These are phyloP conservation scores for Trichosporon asahii DNA, from an alignment of 1,284 basidiomycete species.

Conservation along the genomic window DNA sequence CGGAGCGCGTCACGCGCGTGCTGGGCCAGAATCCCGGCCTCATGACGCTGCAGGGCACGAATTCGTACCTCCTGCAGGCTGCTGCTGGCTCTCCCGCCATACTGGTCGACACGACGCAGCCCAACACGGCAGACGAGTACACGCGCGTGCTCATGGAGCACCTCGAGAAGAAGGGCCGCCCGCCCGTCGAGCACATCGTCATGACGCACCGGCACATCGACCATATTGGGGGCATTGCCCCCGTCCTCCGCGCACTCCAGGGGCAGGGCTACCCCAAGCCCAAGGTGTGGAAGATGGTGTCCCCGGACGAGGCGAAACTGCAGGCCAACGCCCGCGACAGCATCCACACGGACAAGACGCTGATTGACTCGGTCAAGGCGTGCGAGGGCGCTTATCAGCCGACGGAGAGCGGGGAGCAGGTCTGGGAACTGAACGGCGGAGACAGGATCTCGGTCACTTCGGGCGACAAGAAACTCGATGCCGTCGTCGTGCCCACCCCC, in stretches of 20 bases:
- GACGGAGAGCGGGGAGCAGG: not conserved
- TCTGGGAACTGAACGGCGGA: not conserved
- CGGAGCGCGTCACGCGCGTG: conserved; percentile 52
- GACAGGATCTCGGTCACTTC: conserved; percentile 15
- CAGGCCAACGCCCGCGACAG: conserved; percentile 30
- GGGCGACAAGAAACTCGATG: conserved; percentile 18
- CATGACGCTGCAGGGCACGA: conserved; percentile 92
- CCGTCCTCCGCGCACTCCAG: conserved; percentile 66
- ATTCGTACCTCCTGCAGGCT: conserved; percentile 74
- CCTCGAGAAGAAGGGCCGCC: conserved; percentile 21
- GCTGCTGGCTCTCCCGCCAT: conserved; percentile 62
- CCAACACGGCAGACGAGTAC: conserved; percentile 57
- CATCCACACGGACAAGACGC: conserved; percentile 27
- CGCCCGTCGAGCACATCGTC: conserved; percentile 71
- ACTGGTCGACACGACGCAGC: conserved; percentile 82
- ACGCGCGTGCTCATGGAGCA: conserved; percentile 38
- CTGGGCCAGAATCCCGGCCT: conserved; percentile 78
- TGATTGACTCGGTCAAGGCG: conserved; percentile 30
- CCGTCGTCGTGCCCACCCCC: conserved; percentile 76
- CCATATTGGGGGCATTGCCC: conserved; percentile 73
- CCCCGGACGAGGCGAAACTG: conserved; percentile 41
- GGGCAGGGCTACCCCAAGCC: conserved; percentile 49
- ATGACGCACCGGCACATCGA: conserved; percentile 89
- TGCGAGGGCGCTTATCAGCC: conserved; percentile 6
- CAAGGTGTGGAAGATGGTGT: conserved; percentile 53